Base-by-base conservation (phyloP, 208 protist genomes). In the Tritrichomonas musculus region DNA sequence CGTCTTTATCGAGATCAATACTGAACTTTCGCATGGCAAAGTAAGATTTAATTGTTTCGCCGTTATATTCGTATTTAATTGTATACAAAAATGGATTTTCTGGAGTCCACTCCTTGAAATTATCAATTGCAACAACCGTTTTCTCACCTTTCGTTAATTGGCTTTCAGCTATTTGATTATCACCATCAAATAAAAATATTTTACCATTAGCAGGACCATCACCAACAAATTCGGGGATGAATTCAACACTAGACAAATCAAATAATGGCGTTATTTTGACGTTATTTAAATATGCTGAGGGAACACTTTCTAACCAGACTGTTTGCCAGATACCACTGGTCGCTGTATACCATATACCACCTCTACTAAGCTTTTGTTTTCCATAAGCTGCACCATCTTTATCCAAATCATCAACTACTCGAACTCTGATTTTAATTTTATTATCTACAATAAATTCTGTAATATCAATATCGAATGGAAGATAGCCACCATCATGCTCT, bases 301-400 rank as follows among this genome's bases (percentile, higher is more conserved):
- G 93, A 66, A 93, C 69, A 22, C 39, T 64, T 53, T 93, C 93
- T 5, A 80, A 22, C 93, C 93, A 93, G 13, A 93, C 93, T 50
- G 93, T 88, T 73, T 92, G 77, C 93, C 93, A 93, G 44, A 93
- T 84, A n/a, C 93, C 93, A n/a, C 64, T 82, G n/a, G 69, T 84
- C 20, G 93, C 57, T 33, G 93, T 93, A 53, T 88, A 93, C 72
- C 49, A 65, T 4, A 73, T 75, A 20, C 92, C 93, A 41, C 84
- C 66, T 17, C 44, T 53, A 30, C 65, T 75, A 14, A 55, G 1
- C 2, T n/a, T 65, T 55, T 93, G 93, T 36, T 84, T 77, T 27
- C 93, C 93, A 22, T 53, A 41, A 13, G 93, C 44, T 30, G 60
- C 64, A 44, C 47, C 47, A 1, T 53, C 69, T 9, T 72, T 13